These are phyloP conservation scores for Endotrypanum monterogeii DNA, from an alignment of 208 protist genomes.

Conservation along the genomic window DNA sequence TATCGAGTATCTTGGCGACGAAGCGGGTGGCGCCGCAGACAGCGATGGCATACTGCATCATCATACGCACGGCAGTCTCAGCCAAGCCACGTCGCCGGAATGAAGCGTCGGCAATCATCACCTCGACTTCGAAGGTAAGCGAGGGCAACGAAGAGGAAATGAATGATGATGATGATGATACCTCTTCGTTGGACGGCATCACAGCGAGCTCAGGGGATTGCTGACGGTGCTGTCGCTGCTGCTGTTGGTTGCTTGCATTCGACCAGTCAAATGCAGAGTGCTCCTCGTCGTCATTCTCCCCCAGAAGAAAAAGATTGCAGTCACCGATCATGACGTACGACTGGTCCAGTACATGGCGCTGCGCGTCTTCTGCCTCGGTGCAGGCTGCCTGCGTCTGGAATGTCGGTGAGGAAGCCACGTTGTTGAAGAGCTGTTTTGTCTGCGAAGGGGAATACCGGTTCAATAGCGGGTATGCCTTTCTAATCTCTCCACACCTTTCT, in stretches of 20 bases:
- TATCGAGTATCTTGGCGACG: conserved; percentile 88
- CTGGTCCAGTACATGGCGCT: not conserved
- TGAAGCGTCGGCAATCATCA: conserved; percentile 85
- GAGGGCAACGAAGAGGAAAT: not conserved
- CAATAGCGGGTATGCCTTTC: conserved; percentile 7
- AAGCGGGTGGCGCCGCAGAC: conserved; percentile 69
- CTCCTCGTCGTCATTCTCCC: conserved; percentile 14
- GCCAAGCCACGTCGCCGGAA: conserved; percentile 79
- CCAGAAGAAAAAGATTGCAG: conserved; percentile 89
- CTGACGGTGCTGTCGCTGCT: not conserved
- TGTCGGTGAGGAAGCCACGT: not conserved
- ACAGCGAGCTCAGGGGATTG: not conserved
- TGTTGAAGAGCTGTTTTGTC: conserved; percentile 7
- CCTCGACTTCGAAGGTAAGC: conserved; percentile 85
- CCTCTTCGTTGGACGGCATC: not conserved
- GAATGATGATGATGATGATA: not conserved
- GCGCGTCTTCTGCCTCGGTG: not conserved
- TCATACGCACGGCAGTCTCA: conserved; percentile 64
- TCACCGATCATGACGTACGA: conserved; percentile 83
- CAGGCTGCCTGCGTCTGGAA: not conserved
- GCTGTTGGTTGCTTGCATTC: not conserved
- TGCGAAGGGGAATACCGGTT: conserved; percentile 17
- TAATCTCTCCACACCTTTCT: not conserved
- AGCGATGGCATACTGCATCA: conserved; percentile 88
- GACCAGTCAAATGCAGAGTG: conserved; percentile 1